Evolutionary conservation across 768 basidiomycete genomes (phyloP), one percentile per base, ranked within the genome.

Genomic region (Suillus decipiens): DNA sequence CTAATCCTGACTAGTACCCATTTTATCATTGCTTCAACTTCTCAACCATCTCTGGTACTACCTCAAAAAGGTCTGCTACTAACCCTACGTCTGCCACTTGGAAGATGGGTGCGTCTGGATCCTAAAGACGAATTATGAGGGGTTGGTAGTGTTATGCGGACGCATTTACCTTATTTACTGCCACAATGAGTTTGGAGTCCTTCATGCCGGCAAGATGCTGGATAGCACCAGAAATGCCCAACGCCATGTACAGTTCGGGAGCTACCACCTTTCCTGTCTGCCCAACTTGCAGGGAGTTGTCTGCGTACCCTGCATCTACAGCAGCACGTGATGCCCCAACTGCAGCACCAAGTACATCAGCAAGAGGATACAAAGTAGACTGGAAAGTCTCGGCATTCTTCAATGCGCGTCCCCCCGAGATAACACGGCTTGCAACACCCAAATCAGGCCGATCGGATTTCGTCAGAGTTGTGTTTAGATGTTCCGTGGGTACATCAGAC

Each of bases 191-290:
- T 80, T 99, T 99, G 12, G 93, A 95, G 71, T 98, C 97, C 75
- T 99, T 99, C 97, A 99, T 99, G 10, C 97, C 97, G 24, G 97
- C 97, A 61, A 99, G 81, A 80, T 99, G 97, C 78, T 99, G 97
- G 70, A 99, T 99, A 15, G 97, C 97, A 19, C 97, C 97, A 10
- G 95, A 97, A 69, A 99, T 99, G 58, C 97, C 97, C 56, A 99
- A 77, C 4, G 97, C 97, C 77, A 99, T 85, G 77, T 99, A 99
- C 60, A 99, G 79, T 73, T 96, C 93, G 0, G 97, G 96, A 3
- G 97, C 96, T 48, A 99, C 96, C 41, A 99, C 92, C 78, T 99
- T 99, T 61, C 97, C 97, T 0, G 97, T 99, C 80, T 99, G 97
- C 28, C 97, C 97, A n/a, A 99, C 97, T 77, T 99, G 97, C 58